phyloP scores from a whole-genome alignment of 2,329 filamentous ascomycete genomes.

The Didymella keratinophila region DNA sequence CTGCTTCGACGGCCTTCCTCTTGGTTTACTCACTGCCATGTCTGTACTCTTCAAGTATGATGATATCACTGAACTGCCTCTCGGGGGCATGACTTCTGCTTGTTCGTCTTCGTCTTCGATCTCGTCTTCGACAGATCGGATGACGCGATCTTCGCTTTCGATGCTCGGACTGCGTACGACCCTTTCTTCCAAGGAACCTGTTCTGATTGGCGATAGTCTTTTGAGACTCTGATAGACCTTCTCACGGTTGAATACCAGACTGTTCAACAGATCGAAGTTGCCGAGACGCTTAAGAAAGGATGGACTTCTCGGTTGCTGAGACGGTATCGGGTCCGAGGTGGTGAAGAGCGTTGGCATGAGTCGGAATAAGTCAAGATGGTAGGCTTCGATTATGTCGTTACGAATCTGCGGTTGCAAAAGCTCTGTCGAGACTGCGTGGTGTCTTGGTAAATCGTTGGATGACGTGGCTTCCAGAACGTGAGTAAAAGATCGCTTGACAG shows the following conservation, averaged over 20 bases:
- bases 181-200: background rate
- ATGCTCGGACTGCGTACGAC: fast-evolving
- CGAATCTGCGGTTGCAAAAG: too few species aligned
- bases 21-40: background rate
- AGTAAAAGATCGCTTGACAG: too few species aligned
- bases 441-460: too few species aligned
- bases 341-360: background rate
- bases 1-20: background rate
- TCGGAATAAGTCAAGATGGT: too few species aligned
- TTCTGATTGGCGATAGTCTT: background rate
- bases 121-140: background rate
- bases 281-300: background rate
- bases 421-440: too few species aligned
- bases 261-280: background rate
- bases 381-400: too few species aligned
- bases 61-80: background rate
- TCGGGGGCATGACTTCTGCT: background rate
- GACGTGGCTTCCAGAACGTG: too few species aligned
- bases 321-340: too few species aligned
- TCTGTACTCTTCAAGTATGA: background rate
- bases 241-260: constrained; percentile 20
- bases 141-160: background rate
- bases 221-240: constrained; percentile 8
- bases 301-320: background rate
- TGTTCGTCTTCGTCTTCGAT: background rate